Conservation (phyloP, 192 early-diverging fungal genomes). For the Coemansia sp. region DNA sequence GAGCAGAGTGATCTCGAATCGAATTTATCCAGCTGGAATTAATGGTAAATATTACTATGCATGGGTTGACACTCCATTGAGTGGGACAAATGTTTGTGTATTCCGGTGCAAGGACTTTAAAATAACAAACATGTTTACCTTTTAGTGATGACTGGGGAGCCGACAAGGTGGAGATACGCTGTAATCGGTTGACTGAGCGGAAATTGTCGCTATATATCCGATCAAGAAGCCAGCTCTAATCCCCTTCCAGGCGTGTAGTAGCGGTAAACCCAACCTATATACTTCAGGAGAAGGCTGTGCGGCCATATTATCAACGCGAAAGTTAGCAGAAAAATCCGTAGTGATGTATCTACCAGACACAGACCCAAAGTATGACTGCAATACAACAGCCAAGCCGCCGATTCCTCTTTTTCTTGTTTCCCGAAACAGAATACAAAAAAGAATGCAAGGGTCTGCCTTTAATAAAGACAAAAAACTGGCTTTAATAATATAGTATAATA, state of each 20-base stretch:
- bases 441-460: not conserved
- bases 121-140: not conserved
- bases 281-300: not conserved
- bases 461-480: not conserved
- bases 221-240: not conserved
- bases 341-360: not conserved
- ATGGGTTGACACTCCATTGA: not conserved
- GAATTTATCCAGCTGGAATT: not conserved
- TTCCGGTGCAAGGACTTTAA: not conserved
- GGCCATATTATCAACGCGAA: not conserved
- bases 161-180: not conserved
- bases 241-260: not conserved
- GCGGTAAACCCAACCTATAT: not conserved
- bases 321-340: not conserved
- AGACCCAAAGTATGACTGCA: not conserved
- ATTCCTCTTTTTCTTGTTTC: not conserved
- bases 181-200: no score
- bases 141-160: not conserved
- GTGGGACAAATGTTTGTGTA: not conserved
- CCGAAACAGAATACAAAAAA: not conserved
- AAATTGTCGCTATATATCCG: not conserved
- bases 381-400: not conserved
- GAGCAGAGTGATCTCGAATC: not conserved
- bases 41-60: no score
- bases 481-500: not conserved